Base-by-base conservation (phyloP, 148 eudicot species). In the Camellia lanceoleosa region DNA sequence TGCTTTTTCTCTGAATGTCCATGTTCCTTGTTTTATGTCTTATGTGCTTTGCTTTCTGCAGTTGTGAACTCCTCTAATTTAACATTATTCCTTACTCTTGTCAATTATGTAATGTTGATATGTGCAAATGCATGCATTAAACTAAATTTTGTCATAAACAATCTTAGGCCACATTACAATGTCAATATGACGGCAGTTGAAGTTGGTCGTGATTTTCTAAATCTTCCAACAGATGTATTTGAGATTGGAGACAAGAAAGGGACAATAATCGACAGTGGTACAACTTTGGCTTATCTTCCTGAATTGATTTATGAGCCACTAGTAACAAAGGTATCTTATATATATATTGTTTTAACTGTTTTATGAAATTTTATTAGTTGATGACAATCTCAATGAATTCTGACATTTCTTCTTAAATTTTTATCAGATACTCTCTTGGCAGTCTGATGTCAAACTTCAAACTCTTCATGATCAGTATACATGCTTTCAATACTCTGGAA, bases 281-380 rank as follows among this genome's bases (percentile, higher is more conserved):
- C 98, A 82, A 94, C 98, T 41, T 85, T 94, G 84, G 97, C 97
- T 78, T 94, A 94, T 86, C 89, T 94, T 74, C 98, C 98, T 1
- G 89, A 90, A 77, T 80, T 80, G 62, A 87, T 94, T 69, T 94
- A 92, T 83, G 85, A 85, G 79, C 91, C 97, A 38, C 85, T 94
- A 78, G 88, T 94, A 55, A 77, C 71, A 73, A 83, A 89, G 97
- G 98, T 94, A 89, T 75, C 49, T 63, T 74, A 30, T 30, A 30
- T 30, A 30, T 30, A 30, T 30, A 13, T 44, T 67, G 7, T 74
- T 66, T 61, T 82, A 79, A 19, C 44, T 13, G 41, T 18, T 77
- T 47, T 46, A 42, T 58, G 58, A 16, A 61, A 75, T 19, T 69
- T 18, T 52, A 47, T 55, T 58, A 5, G 19, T 14, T 60, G 71